Percentiles rank a stretch among this genome's conserved stretches.
Conservation (phyloP, 2,329 filamentous ascomycete species). For the Xylaria sp. region DNA sequence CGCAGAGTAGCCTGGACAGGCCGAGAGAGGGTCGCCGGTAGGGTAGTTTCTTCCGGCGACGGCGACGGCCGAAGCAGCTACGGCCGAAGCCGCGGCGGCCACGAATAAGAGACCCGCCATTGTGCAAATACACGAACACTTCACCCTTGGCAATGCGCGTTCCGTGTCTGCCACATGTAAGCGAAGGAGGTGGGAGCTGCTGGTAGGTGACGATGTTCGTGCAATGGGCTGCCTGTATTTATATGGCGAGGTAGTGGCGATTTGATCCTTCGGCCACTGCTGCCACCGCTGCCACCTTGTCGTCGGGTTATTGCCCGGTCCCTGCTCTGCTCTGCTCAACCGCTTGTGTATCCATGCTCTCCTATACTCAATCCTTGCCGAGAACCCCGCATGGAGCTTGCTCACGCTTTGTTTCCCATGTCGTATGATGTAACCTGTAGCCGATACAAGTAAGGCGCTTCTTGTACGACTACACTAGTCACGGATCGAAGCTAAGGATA, state of each 20-base stretch:
- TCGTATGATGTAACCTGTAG: slow-evolving; percentile 10
- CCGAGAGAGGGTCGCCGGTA: slow-evolving; percentile 46
- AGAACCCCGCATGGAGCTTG: slow-evolving; percentile 20
- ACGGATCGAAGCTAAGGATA: neutral
- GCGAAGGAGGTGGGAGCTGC: neutral
- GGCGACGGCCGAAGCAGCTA: slow-evolving; percentile 43
- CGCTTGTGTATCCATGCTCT: neutral
- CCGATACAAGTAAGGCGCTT: neutral
- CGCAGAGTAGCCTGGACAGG: slow-evolving; percentile 71
- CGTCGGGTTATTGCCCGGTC: neutral
- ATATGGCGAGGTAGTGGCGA: slow-evolving; percentile 8
- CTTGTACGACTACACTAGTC: neutral
- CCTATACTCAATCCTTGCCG: neutral
- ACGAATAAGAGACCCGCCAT: slow-evolving; percentile 47
- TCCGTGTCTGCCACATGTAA: slow-evolving; percentile 2
- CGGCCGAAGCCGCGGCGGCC: slow-evolving; percentile 43
- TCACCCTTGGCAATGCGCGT: slow-evolving; percentile 8
- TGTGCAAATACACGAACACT: slow-evolving; percentile 21
- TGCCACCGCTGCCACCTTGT: neutral
- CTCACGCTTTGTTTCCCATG: slow-evolving; percentile 3
- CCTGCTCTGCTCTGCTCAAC: neutral
- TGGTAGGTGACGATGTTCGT: neutral
- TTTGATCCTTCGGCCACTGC: slow-evolving; percentile 15
- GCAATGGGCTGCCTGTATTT: slow-evolving; percentile 9
- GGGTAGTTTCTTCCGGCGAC: slow-evolving; percentile 42